Evolutionary conservation across 2,329 filamentous ascomycete genomes (phyloP).

Genomic region (Thielaviopsis populi): DNA sequence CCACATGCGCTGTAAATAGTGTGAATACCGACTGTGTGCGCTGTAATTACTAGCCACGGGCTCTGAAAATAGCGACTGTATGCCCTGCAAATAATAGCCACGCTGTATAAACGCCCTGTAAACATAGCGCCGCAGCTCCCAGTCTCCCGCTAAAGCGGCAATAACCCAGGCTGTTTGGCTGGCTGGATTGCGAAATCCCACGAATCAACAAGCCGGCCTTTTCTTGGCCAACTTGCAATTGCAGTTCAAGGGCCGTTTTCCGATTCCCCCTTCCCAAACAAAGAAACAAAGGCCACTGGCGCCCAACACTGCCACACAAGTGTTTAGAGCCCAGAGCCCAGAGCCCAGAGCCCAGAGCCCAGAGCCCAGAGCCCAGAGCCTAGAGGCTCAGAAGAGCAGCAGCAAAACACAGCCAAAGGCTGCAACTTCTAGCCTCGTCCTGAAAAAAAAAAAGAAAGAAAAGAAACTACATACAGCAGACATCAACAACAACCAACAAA

Average conservation of each 20-base stretch:
- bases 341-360: too few species aligned
- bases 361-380: too few species aligned
- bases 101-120: not conserved
- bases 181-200: not conserved
- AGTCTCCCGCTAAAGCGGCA: not conserved
- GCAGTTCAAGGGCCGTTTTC: not conserved
- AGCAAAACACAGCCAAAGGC: not conserved
- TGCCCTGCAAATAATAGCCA: not conserved
- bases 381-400: not conserved
- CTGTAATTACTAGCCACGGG: not conserved
- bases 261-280: not conserved
- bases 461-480: not conserved
- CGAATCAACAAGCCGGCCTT: not conserved
- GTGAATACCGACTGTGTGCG: too few species aligned
- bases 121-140: not conserved
- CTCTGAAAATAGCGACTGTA: not conserved
- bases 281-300: too few species aligned
- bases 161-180: not conserved
- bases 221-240: not conserved
- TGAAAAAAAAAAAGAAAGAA: not conserved
- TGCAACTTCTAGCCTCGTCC: constrained; percentile 1
- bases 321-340: too few species aligned
- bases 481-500: not conserved
- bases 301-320: not conserved
- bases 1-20: too few species aligned